Conservation (phyloP, 345 rosid genomes). For the Crucihimalaya himalaica region DNA sequence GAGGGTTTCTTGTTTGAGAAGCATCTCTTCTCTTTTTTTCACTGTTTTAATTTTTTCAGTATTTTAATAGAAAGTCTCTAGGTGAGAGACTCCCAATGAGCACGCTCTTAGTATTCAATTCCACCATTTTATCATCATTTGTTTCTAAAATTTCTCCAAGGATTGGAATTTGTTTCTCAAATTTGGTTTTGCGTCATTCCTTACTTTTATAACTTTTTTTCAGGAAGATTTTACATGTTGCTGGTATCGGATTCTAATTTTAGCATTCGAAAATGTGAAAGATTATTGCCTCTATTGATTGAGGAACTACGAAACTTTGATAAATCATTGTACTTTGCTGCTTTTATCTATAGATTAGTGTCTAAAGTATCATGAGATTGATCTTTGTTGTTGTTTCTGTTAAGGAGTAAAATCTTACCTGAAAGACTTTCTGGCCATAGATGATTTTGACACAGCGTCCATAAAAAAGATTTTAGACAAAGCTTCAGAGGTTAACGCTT, state of each 20-base stretch:
- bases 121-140: not conserved
- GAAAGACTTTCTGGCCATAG: slow-evolving; percentile 79
- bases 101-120: no score
- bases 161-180: no score
- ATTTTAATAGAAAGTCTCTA: no score
- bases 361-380: not conserved
- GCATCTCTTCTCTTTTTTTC: no score
- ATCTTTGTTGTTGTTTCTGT: not conserved
- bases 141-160: not conserved
- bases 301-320: not conserved
- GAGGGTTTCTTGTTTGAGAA: no score
- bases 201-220: not conserved
- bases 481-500: slow-evolving; percentile 82
- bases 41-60: no score
- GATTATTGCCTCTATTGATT: not conserved
- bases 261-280: not conserved
- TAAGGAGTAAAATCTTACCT: slow-evolving; percentile 48
- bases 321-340: not conserved
- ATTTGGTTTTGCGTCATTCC: not conserved
- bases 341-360: not conserved
- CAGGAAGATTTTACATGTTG: not conserved
- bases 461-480: slow-evolving; percentile 67
- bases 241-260: not conserved
- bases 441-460: slow-evolving; percentile 83
- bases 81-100: no score